Base-by-base conservation (phyloP, 768 basidiomycete genomes). In the Myochromella boudieri region DNA sequence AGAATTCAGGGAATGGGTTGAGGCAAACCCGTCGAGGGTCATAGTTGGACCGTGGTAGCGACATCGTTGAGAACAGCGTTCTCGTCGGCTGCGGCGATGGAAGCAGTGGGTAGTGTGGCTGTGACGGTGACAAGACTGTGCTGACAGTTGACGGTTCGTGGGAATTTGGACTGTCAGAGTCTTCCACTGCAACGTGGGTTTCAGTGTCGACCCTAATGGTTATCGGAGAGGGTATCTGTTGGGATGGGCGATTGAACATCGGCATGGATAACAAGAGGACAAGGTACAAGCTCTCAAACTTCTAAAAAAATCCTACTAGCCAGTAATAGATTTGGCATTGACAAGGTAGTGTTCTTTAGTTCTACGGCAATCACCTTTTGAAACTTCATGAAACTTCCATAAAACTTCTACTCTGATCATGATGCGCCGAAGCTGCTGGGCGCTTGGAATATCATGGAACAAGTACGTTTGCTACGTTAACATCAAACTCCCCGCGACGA, bases 1-100 rank as follows among this genome's bases (percentile, higher is more conserved):
- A 78, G 37, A 88, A 53, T 27, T 84, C 81, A 1, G 94, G 94
- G 53, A 94, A 87, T 0, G 88, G 86, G 70, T 93, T 90, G 52
- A 94, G 56, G 61, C 91, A 95, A 28, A 95, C 89, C 61, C 92
- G 69, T 39, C 91, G 76, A 2, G 93, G 92, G 71, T 95, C 92
- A 53, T 93, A 94, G 59, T 82, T 68, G 18, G 85, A 72, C 7
- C 33, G 5, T 34, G 33, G 33, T 4, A 34, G 33, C 7, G 84
- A 80, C 82, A 86, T 82, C 8, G 38, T 27, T 17, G 33, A 25
- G 31, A 36, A 48, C 21, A 20, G 38, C 33, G 45, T 36, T 24
- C 54, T 37, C 33, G 45, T 46, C 24, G 52, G 29, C 42, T 44
- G 42, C 38, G 44, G 49, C 24, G 45, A 24, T 49, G 48, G 49